Evolutionary conservation across 2,329 filamentous ascomycete species (phyloP), one percentile per base, ranked within the genome.

Genomic region (Zymoseptoria crescenta): DNA sequence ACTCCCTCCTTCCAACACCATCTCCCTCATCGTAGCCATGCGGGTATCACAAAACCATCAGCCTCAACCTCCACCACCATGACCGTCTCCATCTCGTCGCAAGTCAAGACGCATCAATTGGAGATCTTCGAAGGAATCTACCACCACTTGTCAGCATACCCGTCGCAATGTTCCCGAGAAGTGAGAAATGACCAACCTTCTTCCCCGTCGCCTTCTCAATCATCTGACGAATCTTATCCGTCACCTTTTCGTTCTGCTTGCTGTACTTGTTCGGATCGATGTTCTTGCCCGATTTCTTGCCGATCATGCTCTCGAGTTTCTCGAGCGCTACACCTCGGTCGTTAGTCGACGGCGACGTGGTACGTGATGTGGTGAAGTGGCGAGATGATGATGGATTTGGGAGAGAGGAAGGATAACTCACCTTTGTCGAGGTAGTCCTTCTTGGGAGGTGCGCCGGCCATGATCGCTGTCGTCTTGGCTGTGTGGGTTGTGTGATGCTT

Each of bases 181-280:
- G n/a, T n/a, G n/a, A n/a, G n/a, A n/a, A n/a, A n/a, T n/a, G n/a
- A n/a, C n/a, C n/a, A n/a, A n/a, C 65, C 58, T 67, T 61, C 65
- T 67, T 65, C 55, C 65, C 65, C 20, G 66, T 67, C 16, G 60
- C 58, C 59, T 68, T 67, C 64, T 68, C 66, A 45, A 68, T 64
- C 58, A 66, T 63, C 51, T 56, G 58, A 49, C 66, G 59, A 19
- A 64, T 59, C 55, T 59, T 64, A 53, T 68, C 66, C 54, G 64
- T 65, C 50, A 68, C 54, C 62, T 67, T 68, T 62, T 68, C 65
- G 60, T 67, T 67, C 51, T 59, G 58, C 29, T 50, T 50, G 52
- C 64, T 56, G 29, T 65, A 56, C 60, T 65, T 62, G 53, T 27
- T 56, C 48, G 65, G 65, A 50, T 66, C 59, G 29, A 62, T 30